These are phyloP conservation scores for Scheffersomyces stipitis DNA, from an alignment of 805 yeast genomes.

Conservation along the genomic window DNA sequence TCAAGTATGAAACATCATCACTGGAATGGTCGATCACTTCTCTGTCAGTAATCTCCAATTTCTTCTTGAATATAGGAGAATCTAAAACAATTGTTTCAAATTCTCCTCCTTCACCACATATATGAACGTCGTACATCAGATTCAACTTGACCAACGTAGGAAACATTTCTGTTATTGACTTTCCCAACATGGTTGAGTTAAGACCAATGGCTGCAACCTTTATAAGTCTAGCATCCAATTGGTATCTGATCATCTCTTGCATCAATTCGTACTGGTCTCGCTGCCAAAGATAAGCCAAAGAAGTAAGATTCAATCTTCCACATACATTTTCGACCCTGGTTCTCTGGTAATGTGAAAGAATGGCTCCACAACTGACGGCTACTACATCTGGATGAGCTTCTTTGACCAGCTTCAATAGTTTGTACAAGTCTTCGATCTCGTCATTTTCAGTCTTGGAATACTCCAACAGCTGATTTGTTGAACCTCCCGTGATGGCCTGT, in stretches of 20 bases:
- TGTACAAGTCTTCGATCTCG: constrained; percentile 82
- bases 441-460: constrained; percentile 68
- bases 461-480: constrained; percentile 66
- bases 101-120: constrained; percentile 99
- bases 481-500: constrained; percentile 58
- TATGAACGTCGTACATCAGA: constrained; percentile 72
- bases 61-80: constrained; percentile 75
- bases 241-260: constrained; percentile 72
- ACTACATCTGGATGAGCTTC: constrained; percentile 64
- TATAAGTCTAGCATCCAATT: constrained; percentile 75
- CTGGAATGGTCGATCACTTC: constrained; percentile 47
- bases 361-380: constrained; percentile 95
- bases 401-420: constrained; percentile 50
- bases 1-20: constrained; percentile 72
- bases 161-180: constrained; percentile 58
- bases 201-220: constrained; percentile 95
- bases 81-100: constrained; percentile 92
- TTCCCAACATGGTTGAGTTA: constrained; percentile 63
- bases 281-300: constrained; percentile 87
- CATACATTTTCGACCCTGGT: constrained; percentile 93
- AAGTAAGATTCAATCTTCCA: constrained; percentile 61
- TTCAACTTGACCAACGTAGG: constrained; percentile 61
- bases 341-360: constrained; percentile 91
- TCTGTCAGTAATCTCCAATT: constrained; percentile 41
- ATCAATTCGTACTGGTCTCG: constrained; percentile 76